Percentiles rank a stretch among this genome's conserved stretches.
phyloP scores from a whole-genome alignment of 805 yeast genomes.

The Clavispora santaluciae region DNA sequence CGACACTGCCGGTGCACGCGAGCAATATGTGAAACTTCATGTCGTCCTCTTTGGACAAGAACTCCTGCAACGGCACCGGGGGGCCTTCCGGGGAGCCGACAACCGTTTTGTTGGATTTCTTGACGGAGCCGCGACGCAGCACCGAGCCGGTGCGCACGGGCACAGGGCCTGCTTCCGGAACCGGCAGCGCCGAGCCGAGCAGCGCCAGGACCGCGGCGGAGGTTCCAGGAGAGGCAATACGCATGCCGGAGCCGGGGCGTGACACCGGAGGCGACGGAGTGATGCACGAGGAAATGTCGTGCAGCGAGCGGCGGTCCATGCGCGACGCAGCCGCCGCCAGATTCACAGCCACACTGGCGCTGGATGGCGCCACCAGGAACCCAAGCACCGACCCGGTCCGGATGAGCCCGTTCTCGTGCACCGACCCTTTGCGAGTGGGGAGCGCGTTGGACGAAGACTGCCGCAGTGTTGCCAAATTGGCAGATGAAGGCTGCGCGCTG shows the following conservation, averaged over 20 bases:
- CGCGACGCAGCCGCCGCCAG: background rate
- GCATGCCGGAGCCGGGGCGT: background rate
- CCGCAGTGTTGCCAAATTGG: slow-evolving; percentile 15
- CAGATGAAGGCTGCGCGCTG: slow-evolving; percentile 39
- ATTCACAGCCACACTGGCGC: background rate
- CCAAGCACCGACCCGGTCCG: slow-evolving; percentile 9
- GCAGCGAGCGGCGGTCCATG: background rate
- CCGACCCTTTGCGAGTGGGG: slow-evolving; percentile 10
- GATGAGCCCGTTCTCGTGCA: slow-evolving; percentile 4
- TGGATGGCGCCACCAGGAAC: background rate
- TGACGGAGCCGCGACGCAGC: slow-evolving; percentile 18
- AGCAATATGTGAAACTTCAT: slow-evolving; percentile 81
- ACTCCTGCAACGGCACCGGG: slow-evolving; percentile 70
- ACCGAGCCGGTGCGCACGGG: slow-evolving; percentile 7
- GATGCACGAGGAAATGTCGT: background rate
- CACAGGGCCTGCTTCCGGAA: slow-evolving; percentile 6
- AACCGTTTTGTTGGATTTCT: slow-evolving; percentile 45
- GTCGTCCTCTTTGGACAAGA: slow-evolving; percentile 64
- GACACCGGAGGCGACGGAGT: slow-evolving; percentile 1
- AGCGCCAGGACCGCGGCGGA: background rate
- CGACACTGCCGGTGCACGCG: slow-evolving; percentile 96
- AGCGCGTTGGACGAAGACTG: slow-evolving; percentile 5
- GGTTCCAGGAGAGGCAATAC: background rate
- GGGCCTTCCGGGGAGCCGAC: slow-evolving; percentile 58
- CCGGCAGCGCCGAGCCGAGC: background rate